These are phyloP conservation scores for Arthrobotrys entomopaga DNA, from an alignment of 2,329 filamentous ascomycete species.

Conservation along the genomic window DNA sequence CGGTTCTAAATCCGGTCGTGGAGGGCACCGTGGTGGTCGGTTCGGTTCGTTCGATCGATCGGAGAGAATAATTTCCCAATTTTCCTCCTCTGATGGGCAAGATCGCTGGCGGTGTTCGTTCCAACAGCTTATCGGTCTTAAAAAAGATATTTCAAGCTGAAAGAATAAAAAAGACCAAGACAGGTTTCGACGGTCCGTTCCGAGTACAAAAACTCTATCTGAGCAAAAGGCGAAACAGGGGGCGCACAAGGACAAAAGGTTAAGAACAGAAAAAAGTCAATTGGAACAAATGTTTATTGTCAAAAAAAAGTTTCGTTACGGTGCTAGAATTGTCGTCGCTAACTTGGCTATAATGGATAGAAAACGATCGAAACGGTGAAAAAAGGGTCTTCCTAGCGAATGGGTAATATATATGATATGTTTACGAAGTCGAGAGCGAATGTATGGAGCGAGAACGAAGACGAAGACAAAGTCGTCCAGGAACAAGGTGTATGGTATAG, in stretches of 20 bases:
- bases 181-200: slow-evolving; percentile 20
- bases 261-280: slow-evolving; percentile 1
- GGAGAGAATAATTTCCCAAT: slow-evolving; percentile 11
- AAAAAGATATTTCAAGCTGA: slow-evolving; percentile 6
- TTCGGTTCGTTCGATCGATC: slow-evolving; percentile 11
- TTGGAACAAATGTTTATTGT: slow-evolving; percentile 6
- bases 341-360: background rate
- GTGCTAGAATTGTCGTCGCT: slow-evolving; percentile 7
- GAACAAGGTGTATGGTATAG: background rate
- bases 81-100: background rate
- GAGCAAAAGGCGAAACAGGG: background rate
- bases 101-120: slow-evolving; percentile 2
- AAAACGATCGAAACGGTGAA: slow-evolving; percentile 17
- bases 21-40: background rate
- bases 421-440: slow-evolving; percentile 11
- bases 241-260: background rate
- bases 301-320: slow-evolving; percentile 19
- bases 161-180: background rate
- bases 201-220: slow-evolving; percentile 13
- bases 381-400: background rate
- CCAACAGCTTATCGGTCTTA: slow-evolving; percentile 10
- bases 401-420: background rate
- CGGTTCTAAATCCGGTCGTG: too few relatives aligned
- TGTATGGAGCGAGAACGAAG: slow-evolving; percentile 20
- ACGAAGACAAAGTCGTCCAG: background rate